Base-by-base conservation (phyloP, 345 rosid genomes). In the Populus pruinosa region DNA sequence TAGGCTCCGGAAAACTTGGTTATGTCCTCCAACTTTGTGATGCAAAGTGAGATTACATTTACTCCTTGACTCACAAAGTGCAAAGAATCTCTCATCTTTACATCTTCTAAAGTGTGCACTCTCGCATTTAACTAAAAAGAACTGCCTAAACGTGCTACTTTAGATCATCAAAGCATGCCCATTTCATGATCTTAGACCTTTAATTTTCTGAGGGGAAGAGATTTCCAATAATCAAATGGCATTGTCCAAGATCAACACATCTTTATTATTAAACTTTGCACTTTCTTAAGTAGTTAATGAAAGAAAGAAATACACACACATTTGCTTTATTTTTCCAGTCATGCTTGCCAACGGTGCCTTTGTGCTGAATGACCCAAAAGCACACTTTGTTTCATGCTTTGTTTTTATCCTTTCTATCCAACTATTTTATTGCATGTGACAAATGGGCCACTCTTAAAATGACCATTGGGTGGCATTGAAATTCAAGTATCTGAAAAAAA, bases 371-470 rank as follows among this genome's bases (percentile, higher is more conserved):
- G n/a, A n/a, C n/a, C n/a, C n/a, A n/a, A n/a, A n/a, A n/a, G n/a
- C n/a, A n/a, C n/a, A n/a, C n/a, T n/a, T n/a, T n/a, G n/a, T n/a
- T 71, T 16, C 8, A 72, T 39, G 21, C 11, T 72, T 8, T 53
- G 72, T 80, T 74, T 50, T 65, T 70, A 53, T 70, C 20, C 21
- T 56, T n/a, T 62, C 59, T 62, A 21, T 36, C 38, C 68, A 25
- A 72, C 62, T 56, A 69, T 69, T 43, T 71, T 67, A 1, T 67
- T 67, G 82, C 85, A 80, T 80, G 84, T 77, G 83, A 73, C 66
- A 11, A 2, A 7, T 62, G 83, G 80, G 77, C 84, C 84, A 78
- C 81, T 35, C 27, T 50, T 10, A 59, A 79, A 53, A 9, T 39
- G 31, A 43, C 2, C 49, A 36, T 36, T 0, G 39, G 39, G 1